Conservation (phyloP, 768 basidiomycete genomes). For the Coprinopsis marcescibilis region DNA sequence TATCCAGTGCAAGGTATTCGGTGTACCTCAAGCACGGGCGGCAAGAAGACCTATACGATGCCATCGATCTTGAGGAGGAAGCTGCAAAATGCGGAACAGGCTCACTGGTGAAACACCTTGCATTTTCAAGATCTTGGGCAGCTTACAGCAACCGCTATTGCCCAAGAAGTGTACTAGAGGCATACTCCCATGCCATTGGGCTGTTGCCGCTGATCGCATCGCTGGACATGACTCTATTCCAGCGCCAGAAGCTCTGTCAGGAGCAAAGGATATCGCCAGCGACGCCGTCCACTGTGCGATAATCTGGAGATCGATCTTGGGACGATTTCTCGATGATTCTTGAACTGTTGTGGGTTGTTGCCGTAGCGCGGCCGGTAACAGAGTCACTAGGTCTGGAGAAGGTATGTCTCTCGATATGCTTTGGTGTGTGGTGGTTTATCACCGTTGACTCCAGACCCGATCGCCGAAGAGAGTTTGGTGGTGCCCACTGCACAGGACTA, state of each 20-base stretch:
- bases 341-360: not conserved
- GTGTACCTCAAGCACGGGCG: too few species aligned
- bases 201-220: not conserved
- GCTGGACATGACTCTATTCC: not conserved
- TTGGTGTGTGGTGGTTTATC: not conserved
- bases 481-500: not conserved
- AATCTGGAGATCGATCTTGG: not conserved
- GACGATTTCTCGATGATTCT: not conserved
- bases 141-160: too few species aligned
- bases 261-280: not conserved
- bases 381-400: not conserved
- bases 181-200: not conserved
- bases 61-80: too few species aligned
- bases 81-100: too few species aligned
- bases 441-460: not conserved
- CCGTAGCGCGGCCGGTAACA: not conserved
- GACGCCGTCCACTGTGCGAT: not conserved
- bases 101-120: too few species aligned
- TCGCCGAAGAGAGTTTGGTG: not conserved
- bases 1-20: too few species aligned
- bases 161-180: not conserved
- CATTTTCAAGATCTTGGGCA: too few species aligned
- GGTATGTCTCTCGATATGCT: too few species aligned
- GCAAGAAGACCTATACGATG: too few species aligned
- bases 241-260: not conserved